phyloP scores from a whole-genome alignment of 2,329 filamentous ascomycete genomes.

The Aspergillus sp. region DNA sequence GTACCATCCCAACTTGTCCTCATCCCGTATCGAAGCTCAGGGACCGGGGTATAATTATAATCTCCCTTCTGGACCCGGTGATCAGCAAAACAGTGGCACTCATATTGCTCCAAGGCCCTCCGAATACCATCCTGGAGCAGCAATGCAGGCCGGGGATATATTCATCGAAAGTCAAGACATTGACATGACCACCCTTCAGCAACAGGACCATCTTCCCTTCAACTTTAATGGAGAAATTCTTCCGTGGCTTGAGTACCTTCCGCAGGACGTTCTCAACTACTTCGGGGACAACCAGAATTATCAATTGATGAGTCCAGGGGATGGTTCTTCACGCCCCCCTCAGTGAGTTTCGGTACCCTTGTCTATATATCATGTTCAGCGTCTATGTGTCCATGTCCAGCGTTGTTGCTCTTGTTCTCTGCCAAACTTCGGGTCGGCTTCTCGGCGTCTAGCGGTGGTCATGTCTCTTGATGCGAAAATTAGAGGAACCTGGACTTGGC shows the following conservation, averaged over 20 bases:
- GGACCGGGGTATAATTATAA: slow-evolving; percentile 22
- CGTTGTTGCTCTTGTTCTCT: slow-evolving; percentile 8
- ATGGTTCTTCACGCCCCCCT: slow-evolving; percentile 20
- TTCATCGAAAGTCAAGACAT: slow-evolving; percentile 76
- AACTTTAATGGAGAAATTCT: slow-evolving; percentile 58
- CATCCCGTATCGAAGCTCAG: slow-evolving; percentile 18
- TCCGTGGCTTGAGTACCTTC: slow-evolving; percentile 73
- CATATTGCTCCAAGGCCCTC: slow-evolving; percentile 16
- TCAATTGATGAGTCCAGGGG: slow-evolving; percentile 29
- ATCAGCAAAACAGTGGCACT: slow-evolving; percentile 12
- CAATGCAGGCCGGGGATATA: slow-evolving; percentile 43
- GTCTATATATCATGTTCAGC: slow-evolving; percentile 1
- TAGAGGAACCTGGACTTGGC: slow-evolving; percentile 5
- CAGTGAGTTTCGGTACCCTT: slow-evolving; percentile 14
- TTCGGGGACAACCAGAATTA: slow-evolving; percentile 43
- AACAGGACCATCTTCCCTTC: slow-evolving; percentile 39
- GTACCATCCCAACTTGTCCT: slow-evolving; percentile 20
- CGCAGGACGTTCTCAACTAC: slow-evolving; percentile 61
- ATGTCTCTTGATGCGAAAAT: slow-evolving; percentile 7
- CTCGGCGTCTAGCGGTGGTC: slow-evolving; percentile 10
- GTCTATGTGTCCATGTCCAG: slow-evolving; percentile 10
- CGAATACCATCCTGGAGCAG: slow-evolving; percentile 18
- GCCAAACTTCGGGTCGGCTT: neutral
- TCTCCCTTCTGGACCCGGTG: slow-evolving; percentile 15
- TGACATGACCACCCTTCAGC: slow-evolving; percentile 63